These are phyloP conservation scores for Isoetes taiwanensis DNA, from an alignment of 75 land plant species.

Conservation along the genomic window DNA sequence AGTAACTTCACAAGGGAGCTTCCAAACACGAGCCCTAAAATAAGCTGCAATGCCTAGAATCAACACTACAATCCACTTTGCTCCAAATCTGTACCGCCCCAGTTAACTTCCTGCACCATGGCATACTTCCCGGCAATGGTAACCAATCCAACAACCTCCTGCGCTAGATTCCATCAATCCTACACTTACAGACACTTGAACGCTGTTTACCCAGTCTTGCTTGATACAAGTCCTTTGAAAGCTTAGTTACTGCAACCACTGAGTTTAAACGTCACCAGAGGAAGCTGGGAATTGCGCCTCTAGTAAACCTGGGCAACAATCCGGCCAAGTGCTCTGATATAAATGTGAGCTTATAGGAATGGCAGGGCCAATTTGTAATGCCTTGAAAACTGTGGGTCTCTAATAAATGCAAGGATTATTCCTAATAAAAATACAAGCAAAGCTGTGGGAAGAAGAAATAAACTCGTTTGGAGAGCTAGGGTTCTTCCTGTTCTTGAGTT, in stretches of 20 bases:
- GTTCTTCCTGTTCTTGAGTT: too few species aligned
- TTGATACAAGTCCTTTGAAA: slow-evolving; percentile 63
- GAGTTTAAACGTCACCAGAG: slow-evolving; percentile 70
- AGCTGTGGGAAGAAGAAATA: slow-evolving; percentile 82
- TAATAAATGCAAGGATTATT: slow-evolving; percentile 36
- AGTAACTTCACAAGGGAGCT: too few species aligned
- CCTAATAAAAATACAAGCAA: slow-evolving; percentile 61
- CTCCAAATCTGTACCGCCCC: slow-evolving; percentile 79
- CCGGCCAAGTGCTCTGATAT: slow-evolving; percentile 37
- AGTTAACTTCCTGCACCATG: slow-evolving; percentile 89
- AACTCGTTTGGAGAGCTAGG: too few species aligned
- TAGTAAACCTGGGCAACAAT: slow-evolving; percentile 67
- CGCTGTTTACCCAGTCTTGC: slow-evolving; percentile 36
- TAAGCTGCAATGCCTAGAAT: slow-evolving; percentile 53
- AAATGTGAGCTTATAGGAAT: too few species aligned
- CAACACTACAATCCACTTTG: slow-evolving; percentile 51
- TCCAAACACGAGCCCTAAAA: slow-evolving; percentile 53
- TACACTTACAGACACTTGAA: slow-evolving; percentile 57
- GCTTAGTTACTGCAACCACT: slow-evolving; percentile 77
- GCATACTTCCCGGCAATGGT: slow-evolving; percentile 79
- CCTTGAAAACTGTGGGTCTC: slow-evolving; percentile 38
- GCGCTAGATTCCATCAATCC: slow-evolving; percentile 73
- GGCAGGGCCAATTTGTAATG: slow-evolving; percentile 57
- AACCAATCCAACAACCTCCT: slow-evolving; percentile 83
- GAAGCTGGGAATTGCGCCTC: slow-evolving; percentile 67